A percentile compares a stretch with the other conserved stretches of the same genome.
Conservation (phyloP, 208 protist species). For the Strigomonas culicis region DNA sequence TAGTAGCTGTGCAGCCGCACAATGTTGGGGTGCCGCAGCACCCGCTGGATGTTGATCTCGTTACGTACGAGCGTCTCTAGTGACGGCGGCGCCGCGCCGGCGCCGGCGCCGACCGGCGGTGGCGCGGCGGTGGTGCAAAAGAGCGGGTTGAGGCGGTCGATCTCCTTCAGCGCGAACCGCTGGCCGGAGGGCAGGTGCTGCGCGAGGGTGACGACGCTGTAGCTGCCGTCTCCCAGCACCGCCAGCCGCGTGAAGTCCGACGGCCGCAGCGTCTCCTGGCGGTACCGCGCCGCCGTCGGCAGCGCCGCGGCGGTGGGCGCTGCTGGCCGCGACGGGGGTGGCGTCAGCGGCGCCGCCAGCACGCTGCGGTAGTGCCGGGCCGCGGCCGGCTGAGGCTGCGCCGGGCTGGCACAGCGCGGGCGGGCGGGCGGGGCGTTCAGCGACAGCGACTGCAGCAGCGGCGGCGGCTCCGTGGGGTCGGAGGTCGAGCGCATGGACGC, state of each 20-base stretch:
- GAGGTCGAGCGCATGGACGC: too few species aligned
- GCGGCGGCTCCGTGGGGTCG: too few species aligned
- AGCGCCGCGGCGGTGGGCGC: neutral
- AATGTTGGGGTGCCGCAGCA: constrained; percentile 74
- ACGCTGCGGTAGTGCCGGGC: too few species aligned
- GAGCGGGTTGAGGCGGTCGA: constrained; percentile 21
- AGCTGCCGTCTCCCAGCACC: constrained; percentile 65
- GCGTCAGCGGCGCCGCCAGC: too few species aligned
- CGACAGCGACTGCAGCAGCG: too few species aligned
- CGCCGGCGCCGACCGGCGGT: too few species aligned
- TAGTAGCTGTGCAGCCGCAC: constrained; percentile 85
- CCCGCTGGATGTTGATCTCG: constrained; percentile 85
- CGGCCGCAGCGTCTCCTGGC: constrained; percentile 52
- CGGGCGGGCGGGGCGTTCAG: too few species aligned
- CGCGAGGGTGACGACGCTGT: constrained; percentile 67
- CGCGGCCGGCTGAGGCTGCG: too few species aligned
- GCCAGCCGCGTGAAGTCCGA: constrained; percentile 55
- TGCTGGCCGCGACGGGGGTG: neutral
- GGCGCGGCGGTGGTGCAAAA: constrained; percentile 4
- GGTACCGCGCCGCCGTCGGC: constrained; percentile 18
- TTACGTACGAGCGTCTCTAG: constrained; percentile 57
- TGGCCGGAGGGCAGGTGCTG: constrained; percentile 52
- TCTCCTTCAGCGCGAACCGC: constrained; percentile 73
- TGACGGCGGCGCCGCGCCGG: too few species aligned
- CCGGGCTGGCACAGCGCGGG: too few species aligned